Evolutionary conservation across 495 filamentous ascomycete genomes (phyloP).

Genomic region (Oleoguttula mirabilis): DNA sequence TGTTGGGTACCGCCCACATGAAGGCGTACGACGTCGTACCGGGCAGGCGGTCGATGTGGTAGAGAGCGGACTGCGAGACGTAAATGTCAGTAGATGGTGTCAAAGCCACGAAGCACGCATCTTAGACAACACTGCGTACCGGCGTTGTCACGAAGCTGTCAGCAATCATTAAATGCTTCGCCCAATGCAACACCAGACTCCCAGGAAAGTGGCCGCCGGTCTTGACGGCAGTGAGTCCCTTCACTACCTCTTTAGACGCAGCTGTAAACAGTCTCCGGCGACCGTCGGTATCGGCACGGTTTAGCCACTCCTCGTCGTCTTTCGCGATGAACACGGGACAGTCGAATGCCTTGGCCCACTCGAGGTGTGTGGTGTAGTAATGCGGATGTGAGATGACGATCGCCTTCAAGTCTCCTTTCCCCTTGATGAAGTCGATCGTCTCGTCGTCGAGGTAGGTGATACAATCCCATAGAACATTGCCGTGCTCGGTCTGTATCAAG

Average conservation of each 20-base stretch:
- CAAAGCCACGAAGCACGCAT: not conserved
- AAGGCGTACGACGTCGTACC: slow-evolving; percentile 56
- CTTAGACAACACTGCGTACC: slow-evolving; percentile 31
- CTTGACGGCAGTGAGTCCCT: slow-evolving; percentile 50
- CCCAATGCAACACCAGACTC: slow-evolving; percentile 49
- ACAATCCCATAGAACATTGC: slow-evolving; percentile 68
- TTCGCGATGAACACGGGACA: slow-evolving; percentile 51
- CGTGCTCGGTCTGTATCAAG: slow-evolving; percentile 44
- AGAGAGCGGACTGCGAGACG: slow-evolving; percentile 25
- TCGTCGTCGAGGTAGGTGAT: slow-evolving; percentile 50
- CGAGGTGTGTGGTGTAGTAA: slow-evolving; percentile 57
- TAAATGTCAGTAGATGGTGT: too few species aligned
- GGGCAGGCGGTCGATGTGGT: slow-evolving; percentile 35
- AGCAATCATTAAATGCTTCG: slow-evolving; percentile 50
- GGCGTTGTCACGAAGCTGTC: slow-evolving; percentile 61
- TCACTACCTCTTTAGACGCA: slow-evolving; percentile 29
- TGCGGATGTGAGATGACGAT: slow-evolving; percentile 75
- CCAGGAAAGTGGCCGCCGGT: slow-evolving; percentile 67
- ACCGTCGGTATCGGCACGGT: slow-evolving; percentile 27
- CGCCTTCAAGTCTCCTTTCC: slow-evolving; percentile 48
- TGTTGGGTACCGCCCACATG: slow-evolving; percentile 71
- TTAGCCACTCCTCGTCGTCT: slow-evolving; percentile 54
- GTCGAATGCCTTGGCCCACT: slow-evolving; percentile 52
- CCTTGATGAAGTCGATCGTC: slow-evolving; percentile 37
- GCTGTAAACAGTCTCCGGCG: slow-evolving; percentile 32